phyloP scores from a whole-genome alignment of 495 filamentous ascomycete species.

The Penicillium dipodomyicola region DNA sequence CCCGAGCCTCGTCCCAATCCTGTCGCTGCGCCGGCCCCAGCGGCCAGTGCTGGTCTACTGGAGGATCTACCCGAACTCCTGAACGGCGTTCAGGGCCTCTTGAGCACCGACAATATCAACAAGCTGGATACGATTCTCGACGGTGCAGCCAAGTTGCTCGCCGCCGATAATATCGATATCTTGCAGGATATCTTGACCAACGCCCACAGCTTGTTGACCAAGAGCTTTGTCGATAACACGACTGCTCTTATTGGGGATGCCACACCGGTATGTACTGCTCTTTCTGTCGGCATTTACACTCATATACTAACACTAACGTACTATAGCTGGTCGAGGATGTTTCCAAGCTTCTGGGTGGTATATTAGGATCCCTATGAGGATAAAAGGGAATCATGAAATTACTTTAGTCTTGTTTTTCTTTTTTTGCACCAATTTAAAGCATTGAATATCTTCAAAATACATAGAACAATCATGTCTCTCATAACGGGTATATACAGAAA shows the following conservation, averaged over 20 bases:
- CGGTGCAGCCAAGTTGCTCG: conserved; percentile 34
- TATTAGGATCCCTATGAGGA: conserved; percentile 27
- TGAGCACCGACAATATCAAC: conserved; percentile 38
- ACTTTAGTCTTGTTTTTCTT: background rate
- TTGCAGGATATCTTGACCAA: conserved; percentile 35
- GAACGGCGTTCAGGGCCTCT: conserved; percentile 29
- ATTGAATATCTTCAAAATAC: conserved; percentile 11
- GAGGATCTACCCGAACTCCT: conserved; percentile 28
- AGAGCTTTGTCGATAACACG: conserved; percentile 44
- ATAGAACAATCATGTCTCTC: conserved; percentile 7
- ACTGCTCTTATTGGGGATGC: conserved; percentile 50
- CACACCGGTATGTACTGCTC: conserved; percentile 44
- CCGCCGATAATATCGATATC: conserved; percentile 30
- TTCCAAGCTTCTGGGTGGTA: conserved; percentile 34
- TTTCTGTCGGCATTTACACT: background rate
- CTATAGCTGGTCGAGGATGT: conserved; percentile 34
- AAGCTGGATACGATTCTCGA: conserved; percentile 44
- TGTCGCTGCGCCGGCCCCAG: conserved; percentile 26
- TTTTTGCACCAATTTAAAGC: conserved; percentile 5
- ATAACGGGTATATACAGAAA: conserved; percentile 12
- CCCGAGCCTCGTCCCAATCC: conserved; percentile 34
- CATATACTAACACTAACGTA: background rate
- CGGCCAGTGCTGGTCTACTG: conserved; percentile 25
- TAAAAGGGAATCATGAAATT: conserved; percentile 8
- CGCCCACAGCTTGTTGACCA: conserved; percentile 33